A percentile compares a stretch with the other conserved stretches of the same genome.
Conservation (phyloP, 1,284 basidiomycete species). For the Apiotrichum domesticum region DNA sequence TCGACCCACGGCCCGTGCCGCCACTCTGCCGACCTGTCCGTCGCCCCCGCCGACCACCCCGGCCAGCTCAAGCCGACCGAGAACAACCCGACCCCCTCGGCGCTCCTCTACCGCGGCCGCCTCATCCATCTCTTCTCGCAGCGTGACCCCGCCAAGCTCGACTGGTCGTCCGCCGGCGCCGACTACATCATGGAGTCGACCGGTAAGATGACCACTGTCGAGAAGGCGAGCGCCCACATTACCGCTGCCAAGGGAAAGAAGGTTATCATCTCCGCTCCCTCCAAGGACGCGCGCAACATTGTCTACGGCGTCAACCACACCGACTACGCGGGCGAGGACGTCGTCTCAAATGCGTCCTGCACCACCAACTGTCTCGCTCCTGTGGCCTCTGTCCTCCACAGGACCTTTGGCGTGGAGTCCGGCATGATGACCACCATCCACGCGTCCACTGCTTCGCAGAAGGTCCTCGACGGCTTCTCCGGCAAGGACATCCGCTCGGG, state of each 20-base stretch:
- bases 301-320: constrained; percentile 47
- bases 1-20: constrained; percentile 44
- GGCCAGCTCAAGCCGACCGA: constrained; percentile 25
- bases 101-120: constrained; percentile 38
- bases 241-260: constrained; percentile 41
- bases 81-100: constrained; percentile 31
- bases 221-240: constrained; percentile 42
- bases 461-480: constrained; percentile 47
- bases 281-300: constrained; percentile 39
- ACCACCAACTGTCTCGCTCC: constrained; percentile 50
- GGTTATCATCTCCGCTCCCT: constrained; percentile 47
- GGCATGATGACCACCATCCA: constrained; percentile 50
- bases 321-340: constrained; percentile 39
- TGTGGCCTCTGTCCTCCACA: constrained; percentile 43
- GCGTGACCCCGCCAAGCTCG: constrained; percentile 41
- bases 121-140: constrained; percentile 44
- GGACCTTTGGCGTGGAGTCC: constrained; percentile 44
- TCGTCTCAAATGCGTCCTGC: constrained; percentile 47
- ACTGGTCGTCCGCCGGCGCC: constrained; percentile 43
- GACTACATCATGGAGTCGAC: constrained; percentile 46
- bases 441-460: constrained; percentile 46
- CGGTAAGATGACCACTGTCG: constrained; percentile 43
- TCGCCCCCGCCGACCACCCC: constrained; percentile 36
- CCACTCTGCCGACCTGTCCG: constrained; percentile 28
- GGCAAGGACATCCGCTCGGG: constrained; percentile 45